These are phyloP conservation scores for Camellia granthamiana DNA, from an alignment of 148 eudicot species.

Conservation along the genomic window DNA sequence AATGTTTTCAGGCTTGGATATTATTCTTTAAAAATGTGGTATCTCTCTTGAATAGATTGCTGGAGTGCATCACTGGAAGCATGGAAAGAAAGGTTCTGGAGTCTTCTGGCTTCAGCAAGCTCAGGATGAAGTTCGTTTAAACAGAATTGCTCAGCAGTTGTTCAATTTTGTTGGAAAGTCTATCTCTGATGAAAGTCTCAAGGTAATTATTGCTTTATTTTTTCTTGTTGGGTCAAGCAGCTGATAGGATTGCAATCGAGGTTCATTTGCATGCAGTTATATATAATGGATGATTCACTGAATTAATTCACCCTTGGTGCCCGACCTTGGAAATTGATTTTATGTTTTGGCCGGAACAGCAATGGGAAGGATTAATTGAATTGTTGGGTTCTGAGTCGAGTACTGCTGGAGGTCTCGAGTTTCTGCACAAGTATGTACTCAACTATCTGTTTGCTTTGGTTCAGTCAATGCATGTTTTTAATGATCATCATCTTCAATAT, in stretches of 20 bases:
- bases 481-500: not conserved
- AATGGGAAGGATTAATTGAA: constrained; percentile 96
- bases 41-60: constrained; percentile 58
- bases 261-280: constrained; percentile 6
- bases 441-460: not conserved
- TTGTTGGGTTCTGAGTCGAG: constrained; percentile 75
- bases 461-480: not conserved
- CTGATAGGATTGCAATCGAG: not conserved
- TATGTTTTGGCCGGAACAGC: constrained; percentile 37
- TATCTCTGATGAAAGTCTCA: constrained; percentile 77
- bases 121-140: constrained; percentile 81
- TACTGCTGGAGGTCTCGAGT: constrained; percentile 93
- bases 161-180: constrained; percentile 96
- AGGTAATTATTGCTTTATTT: constrained; percentile 44
- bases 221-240: not conserved
- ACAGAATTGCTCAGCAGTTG: constrained; percentile 79
- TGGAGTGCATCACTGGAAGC: constrained; percentile 95
- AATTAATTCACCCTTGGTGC: not conserved
- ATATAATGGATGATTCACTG: not conserved
- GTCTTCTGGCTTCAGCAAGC: constrained; percentile 99
- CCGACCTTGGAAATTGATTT: not conserved
- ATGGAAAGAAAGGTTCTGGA: constrained; percentile 92
- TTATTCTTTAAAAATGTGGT: not conserved
- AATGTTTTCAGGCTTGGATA: not conserved
- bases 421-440: constrained; percentile 68